Evolutionary conservation across 1,284 basidiomycete species (phyloP).

Genomic region (Tranzscheliella williamsii): DNA sequence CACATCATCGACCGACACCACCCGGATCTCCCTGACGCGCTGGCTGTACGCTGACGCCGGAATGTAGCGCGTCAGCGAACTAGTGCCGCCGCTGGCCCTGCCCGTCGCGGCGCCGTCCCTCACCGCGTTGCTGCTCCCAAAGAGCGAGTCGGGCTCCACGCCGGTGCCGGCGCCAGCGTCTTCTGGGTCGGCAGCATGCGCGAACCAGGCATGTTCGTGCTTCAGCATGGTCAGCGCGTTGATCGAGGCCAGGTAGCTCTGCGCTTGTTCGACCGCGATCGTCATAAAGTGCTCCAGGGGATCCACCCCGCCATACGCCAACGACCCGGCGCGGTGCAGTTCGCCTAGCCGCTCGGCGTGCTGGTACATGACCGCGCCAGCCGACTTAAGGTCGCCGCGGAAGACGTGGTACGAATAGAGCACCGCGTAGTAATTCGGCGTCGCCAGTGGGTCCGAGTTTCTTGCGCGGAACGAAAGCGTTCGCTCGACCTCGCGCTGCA

Average conservation of each 20-base stretch:
- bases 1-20: slow-evolving; percentile 80
- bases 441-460: slow-evolving; percentile 83
- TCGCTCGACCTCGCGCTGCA: slow-evolving; percentile 84
- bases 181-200: slow-evolving; percentile 55
- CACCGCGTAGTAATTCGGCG: slow-evolving; percentile 86
- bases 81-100: slow-evolving; percentile 2
- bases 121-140: slow-evolving; percentile 5
- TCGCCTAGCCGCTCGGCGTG: slow-evolving; percentile 79
- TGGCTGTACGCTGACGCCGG: slow-evolving; percentile 70
- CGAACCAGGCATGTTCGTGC: slow-evolving; percentile 80
- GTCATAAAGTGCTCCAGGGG: slow-evolving; percentile 54
- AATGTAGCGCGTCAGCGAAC: slow-evolving; percentile 73
- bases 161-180: slow-evolving; percentile 9
- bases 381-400: slow-evolving; percentile 59
- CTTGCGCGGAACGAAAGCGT: slow-evolving; percentile 90
- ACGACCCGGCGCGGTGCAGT: slow-evolving; percentile 8
- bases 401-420: slow-evolving; percentile 78
- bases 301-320: slow-evolving; percentile 8
- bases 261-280: slow-evolving; percentile 74
- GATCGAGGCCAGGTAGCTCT: slow-evolving; percentile 79
- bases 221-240: slow-evolving; percentile 85
- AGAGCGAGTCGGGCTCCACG: slow-evolving; percentile 16
- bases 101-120: slow-evolving; percentile 5
- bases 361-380: slow-evolving; percentile 79
- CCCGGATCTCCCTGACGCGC: slow-evolving; percentile 68